Base-by-base conservation (phyloP, 2,329 filamentous ascomycete species). In the Apiospora aurea region DNA sequence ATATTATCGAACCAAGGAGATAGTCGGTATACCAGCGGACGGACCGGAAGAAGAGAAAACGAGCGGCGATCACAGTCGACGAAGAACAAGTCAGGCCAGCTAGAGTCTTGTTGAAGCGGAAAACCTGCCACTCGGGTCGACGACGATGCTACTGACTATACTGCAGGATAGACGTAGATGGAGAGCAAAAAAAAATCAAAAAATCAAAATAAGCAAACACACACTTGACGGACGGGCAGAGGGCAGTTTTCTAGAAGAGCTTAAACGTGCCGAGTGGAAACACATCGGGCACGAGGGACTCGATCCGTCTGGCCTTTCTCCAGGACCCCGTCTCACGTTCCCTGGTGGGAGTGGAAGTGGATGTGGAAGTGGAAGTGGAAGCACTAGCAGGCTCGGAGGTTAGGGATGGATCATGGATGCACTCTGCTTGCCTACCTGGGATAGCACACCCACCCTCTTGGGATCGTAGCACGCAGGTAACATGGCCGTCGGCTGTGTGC, bases 81-180 rank as follows among this genome's bases (percentile, higher is more conserved):
- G 57, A 64, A 64, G 29, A 64, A 64, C 57, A 64, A 64, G 57
- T 24, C 57, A 64, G 57, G 57, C 57, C 57, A 64, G 57, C 57
- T 64, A 64, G n/a, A 64, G 0, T 64, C 57, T 64, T 64, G 34
- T 41, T 64, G 57, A 64, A 64, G 57, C 57, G 57, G 57, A 64
- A 64, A 64, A 64, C 57, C 57, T 64, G 57, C 57, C 57, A 64
- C 57, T 64, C 21, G 29, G 57, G 57, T 64, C 57, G 57, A 64
- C 57, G 57, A 41, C 18, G 57, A 64, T 64, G 57, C 34, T 41
- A n/a, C 21, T 49, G 46, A 49, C 29, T 61, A 64, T 18, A 49
- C 29, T 61, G 41, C 34, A 13, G 10, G 21, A 64, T 21, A 8
- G 34, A 41, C 57, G 57, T 64, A 41, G 57, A 38, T 41, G 14